Evolutionary conservation across 2,329 filamentous ascomycete species (phyloP).

Genomic region (Aureobasidium sp.): DNA sequence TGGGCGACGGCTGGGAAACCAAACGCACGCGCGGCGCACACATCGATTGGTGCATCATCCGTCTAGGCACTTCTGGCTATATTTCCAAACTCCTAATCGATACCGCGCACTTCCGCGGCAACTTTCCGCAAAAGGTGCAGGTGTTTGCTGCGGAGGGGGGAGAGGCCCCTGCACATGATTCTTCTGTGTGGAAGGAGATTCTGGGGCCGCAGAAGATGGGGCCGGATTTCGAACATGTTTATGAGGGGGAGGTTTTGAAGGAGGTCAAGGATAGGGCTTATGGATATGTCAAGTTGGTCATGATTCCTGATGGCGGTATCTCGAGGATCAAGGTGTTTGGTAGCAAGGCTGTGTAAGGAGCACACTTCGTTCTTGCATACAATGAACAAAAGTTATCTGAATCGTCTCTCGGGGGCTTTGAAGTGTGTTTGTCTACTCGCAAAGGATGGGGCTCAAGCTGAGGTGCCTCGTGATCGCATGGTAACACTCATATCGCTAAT

Average conservation of each 20-base stretch:
- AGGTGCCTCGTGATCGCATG: not conserved
- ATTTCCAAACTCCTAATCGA: slow-evolving; percentile 64
- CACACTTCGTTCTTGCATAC: not conserved
- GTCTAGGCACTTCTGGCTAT: slow-evolving; percentile 56
- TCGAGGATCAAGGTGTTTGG: slow-evolving; percentile 77
- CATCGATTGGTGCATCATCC: slow-evolving; percentile 72
- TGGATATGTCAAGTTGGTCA: slow-evolving; percentile 81
- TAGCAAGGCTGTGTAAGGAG: slow-evolving; percentile 34
- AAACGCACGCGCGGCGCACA: slow-evolving; percentile 64
- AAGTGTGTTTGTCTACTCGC: not conserved
- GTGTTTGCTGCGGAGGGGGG: slow-evolving; percentile 49
- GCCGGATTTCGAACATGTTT: slow-evolving; percentile 64
- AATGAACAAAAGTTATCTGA: not conserved
- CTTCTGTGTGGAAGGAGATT: slow-evolving; percentile 56
- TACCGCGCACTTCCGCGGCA: slow-evolving; percentile 75
- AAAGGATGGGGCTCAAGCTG: not conserved
- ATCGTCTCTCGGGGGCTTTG: not conserved
- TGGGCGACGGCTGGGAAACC: slow-evolving; percentile 86
- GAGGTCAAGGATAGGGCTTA: slow-evolving; percentile 51
- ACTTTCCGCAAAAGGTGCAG: slow-evolving; percentile 70
- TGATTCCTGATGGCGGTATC: slow-evolving; percentile 88
- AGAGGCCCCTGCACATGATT: slow-evolving; percentile 43
- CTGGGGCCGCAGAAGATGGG: slow-evolving; percentile 59
- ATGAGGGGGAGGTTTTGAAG: slow-evolving; percentile 35
- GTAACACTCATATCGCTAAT: not conserved